A percentile compares a stretch with the other conserved stretches of the same genome.
Evolutionary conservation across 73 alveolate genomes (phyloP).

Genomic region (Paramecium tetraurelia): DNA sequence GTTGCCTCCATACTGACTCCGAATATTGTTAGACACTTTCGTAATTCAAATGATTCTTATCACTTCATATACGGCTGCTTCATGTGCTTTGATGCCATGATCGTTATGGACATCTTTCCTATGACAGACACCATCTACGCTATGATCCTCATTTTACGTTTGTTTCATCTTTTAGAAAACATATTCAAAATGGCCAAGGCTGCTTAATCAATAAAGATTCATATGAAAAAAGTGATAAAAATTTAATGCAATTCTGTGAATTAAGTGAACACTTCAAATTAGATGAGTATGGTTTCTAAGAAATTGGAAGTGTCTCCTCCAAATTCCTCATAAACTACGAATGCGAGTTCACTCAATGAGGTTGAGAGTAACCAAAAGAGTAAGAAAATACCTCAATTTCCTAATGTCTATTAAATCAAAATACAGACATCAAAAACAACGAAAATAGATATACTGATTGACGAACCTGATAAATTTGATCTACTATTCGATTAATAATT

Average conservation of each 20-base stretch:
- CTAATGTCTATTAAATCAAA: not conserved
- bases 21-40: not conserved
- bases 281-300: not conserved
- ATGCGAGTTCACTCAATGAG: not conserved
- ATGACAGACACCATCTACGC: not conserved
- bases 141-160: not conserved
- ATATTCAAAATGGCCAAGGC: not conserved
- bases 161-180: not conserved
- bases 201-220: not conserved
- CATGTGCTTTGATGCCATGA: not conserved
- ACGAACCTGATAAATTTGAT: constrained; percentile 25
- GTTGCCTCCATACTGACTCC: not conserved
- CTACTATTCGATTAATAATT: not conserved
- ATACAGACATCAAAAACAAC: not conserved
- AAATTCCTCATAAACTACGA: not conserved
- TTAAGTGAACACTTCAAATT: not conserved
- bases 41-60: not conserved
- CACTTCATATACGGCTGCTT: not conserved
- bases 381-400: not conserved
- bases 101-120: not conserved
- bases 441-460: not conserved
- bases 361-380: not conserved
- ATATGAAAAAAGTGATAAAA: not conserved
- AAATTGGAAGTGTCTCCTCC: not conserved
- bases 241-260: not conserved